Evolutionary conservation across 2,329 filamentous ascomycete species (phyloP), one percentile per base, ranked within the genome.

Genomic region (Coleophoma crateriformis): DNA sequence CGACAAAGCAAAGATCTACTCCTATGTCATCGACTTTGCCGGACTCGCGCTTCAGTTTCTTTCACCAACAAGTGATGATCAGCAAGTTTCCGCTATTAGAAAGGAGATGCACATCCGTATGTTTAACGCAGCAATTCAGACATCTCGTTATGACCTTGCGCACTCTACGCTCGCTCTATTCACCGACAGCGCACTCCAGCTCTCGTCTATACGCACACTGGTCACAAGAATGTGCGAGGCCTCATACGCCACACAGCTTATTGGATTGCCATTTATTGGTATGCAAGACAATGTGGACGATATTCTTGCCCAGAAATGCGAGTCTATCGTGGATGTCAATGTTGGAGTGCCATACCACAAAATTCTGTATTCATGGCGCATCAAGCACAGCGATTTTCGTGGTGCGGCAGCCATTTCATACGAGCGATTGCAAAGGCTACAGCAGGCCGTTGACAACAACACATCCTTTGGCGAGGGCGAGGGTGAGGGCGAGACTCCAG

Each of bases 341-440:
- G 73, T 70, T 37, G 81, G 80, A 10, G 78, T 83, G 1, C 87
- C 89, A 3, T 95, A 91, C 64, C 88, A 94, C 64, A 88, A 92
- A 61, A 86, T 96, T 50, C 80, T 97, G 44, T 96, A 96, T 66
- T 85, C 91, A 3, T 96, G 92, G 82, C 84, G 94, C 46, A 85
- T 96, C 57, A 84, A 84, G 54, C 85, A 85, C n/a, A 82, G 83
- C 61, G 88, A 97, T 70, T 95, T 90, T 75, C 88, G 92, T 41
- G 94, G 92, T 46, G 84, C 81, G 1, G 82, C 84, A 3, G 76
- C 80, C 2, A 72, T 83, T 27, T 71, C 85, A 5, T 70, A 85
- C 19, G 81, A 86, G 59, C 75, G 81, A 34, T 76, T 87, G 47
- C 78, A 82, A 57, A 82, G 81, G 64, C 72, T 87, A 14, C 75